phyloP scores from a whole-genome alignment of 2,329 filamentous ascomycete species.

The Pyricularia grisea region DNA sequence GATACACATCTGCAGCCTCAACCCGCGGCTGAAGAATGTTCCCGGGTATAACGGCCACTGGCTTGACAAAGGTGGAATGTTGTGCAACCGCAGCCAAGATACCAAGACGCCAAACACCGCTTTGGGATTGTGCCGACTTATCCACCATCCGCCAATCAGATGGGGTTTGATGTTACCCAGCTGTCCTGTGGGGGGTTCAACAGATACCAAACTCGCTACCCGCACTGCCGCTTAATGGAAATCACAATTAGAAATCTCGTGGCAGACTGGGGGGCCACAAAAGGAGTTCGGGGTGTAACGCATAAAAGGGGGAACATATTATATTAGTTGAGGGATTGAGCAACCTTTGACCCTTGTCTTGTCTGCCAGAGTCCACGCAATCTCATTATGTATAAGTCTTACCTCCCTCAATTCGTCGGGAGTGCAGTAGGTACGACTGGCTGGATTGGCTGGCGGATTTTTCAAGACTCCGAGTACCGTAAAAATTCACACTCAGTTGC shows the following conservation, averaged over 20 bases:
- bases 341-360: not conserved
- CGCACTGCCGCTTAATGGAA: not conserved
- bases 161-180: not conserved
- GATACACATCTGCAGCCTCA: not conserved
- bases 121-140: not conserved
- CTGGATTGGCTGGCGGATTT: not conserved
- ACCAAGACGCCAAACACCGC: not conserved
- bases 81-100: not conserved
- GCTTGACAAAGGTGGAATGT: not conserved
- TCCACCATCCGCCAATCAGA: not conserved
- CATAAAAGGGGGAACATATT: not conserved
- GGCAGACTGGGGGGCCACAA: not conserved
- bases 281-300: not conserved
- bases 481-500: not conserved
- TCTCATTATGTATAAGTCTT: not conserved
- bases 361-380: not conserved
- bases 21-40: not conserved
- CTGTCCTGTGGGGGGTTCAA: not conserved
- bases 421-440: not conserved
- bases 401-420: not conserved
- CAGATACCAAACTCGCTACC: not conserved
- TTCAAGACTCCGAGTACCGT: not conserved
- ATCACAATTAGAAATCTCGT: not conserved
- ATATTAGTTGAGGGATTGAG: not conserved
- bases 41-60: not conserved